phyloP scores from a whole-genome alignment of 148 eudicot genomes.

The Vaccinium darrowii region DNA sequence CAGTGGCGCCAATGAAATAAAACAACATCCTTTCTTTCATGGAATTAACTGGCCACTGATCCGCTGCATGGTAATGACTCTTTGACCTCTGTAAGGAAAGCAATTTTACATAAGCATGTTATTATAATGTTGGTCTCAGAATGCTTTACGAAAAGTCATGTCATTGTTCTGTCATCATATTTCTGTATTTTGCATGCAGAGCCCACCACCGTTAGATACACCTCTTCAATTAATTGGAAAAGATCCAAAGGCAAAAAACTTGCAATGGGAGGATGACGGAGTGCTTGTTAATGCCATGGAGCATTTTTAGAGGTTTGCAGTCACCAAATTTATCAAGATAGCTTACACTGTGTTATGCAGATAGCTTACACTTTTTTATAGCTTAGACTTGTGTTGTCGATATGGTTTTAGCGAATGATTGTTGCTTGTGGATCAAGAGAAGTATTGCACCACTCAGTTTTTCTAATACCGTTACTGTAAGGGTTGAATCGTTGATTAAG shows the following conservation, averaged over 20 bases:
- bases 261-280: slow-evolving; percentile 78
- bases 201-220: slow-evolving; percentile 73
- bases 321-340: neutral
- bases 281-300: slow-evolving; percentile 64
- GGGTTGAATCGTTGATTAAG: neutral
- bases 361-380: neutral
- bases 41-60: slow-evolving; percentile 95
- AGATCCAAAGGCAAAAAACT: slow-evolving; percentile 56
- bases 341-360: neutral
- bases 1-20: slow-evolving; percentile 81
- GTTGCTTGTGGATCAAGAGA: slow-evolving; percentile 2
- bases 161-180: neutral
- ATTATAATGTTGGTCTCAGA: neutral
- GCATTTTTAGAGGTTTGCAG: slow-evolving; percentile 56
- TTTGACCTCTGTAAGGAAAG: neutral
- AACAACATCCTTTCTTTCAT: slow-evolving; percentile 76
- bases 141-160: neutral
- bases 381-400: neutral
- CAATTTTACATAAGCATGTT: slow-evolving; percentile 2
- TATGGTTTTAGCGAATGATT: neutral
- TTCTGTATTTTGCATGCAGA: slow-evolving; percentile 40
- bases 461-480: neutral
- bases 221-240: slow-evolving; percentile 66
- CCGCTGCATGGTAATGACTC: slow-evolving; percentile 75
- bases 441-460: neutral